Evolutionary conservation across 2,329 filamentous ascomycete species (phyloP).

Genomic region (Colletotrichum euphorbiae): DNA sequence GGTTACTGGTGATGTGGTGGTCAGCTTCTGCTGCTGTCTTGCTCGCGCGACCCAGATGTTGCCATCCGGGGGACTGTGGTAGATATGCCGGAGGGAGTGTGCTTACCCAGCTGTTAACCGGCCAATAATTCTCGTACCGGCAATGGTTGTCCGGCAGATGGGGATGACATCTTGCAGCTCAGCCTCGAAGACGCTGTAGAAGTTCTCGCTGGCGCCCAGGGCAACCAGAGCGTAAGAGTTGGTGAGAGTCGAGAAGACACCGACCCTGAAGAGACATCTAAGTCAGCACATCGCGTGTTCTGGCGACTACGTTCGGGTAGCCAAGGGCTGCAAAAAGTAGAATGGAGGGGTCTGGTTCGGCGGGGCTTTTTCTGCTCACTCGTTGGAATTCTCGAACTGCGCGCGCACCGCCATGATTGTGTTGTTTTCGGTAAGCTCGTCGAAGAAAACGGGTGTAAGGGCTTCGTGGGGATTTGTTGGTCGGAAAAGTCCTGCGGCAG

Average conservation of each 20-base stretch:
- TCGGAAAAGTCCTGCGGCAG: not conserved
- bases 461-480: not conserved
- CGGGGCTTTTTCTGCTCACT: constrained; percentile 66
- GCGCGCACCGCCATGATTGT: constrained; percentile 74
- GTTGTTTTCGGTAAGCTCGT: constrained; percentile 15
- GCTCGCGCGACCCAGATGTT: not conserved
- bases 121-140: constrained; percentile 94
- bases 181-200: constrained; percentile 98
- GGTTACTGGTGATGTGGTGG: constrained; percentile 71
- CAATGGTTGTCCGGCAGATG: constrained; percentile 96
- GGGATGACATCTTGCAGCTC: constrained; percentile 98
- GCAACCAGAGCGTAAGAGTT: constrained; percentile 97
- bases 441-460: not conserved
- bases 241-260: constrained; percentile 95
- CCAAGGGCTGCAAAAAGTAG: constrained; percentile 16
- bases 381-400: constrained; percentile 91
- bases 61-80: not conserved
- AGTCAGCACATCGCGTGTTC: constrained; percentile 41
- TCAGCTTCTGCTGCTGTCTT: constrained; percentile 29
- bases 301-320: constrained; percentile 5
- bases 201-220: constrained; percentile 96
- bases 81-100: not conserved
- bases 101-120: constrained; percentile 89
- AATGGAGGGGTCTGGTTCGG: constrained; percentile 42
- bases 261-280: constrained; percentile 73